Evolutionary conservation across 148 eudicot species (phyloP), one percentile per base, ranked within the genome.

Genomic region (Silene latifolia): DNA sequence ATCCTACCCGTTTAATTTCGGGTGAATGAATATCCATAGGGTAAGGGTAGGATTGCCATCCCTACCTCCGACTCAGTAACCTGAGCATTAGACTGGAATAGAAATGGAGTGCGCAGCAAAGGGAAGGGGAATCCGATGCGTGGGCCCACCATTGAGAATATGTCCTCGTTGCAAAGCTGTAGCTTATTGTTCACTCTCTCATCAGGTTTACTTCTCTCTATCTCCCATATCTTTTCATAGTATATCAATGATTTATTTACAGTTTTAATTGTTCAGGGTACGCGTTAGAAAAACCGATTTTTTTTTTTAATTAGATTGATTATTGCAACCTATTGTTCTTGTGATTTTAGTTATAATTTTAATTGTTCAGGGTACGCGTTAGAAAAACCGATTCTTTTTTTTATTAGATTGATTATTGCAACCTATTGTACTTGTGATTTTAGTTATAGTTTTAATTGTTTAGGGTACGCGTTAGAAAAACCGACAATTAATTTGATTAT

Each of bases 41-140:
- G n/a, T n/a, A n/a, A n/a, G n/a, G n/a, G n/a, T n/a, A n/a, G n/a
- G n/a, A n/a, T n/a, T n/a, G n/a, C n/a, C n/a, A n/a, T n/a, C n/a
- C n/a, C n/a, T n/a, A n/a, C n/a, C n/a, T n/a, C n/a, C n/a, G n/a
- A n/a, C n/a, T n/a, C n/a, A n/a, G 35, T 32, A 4, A 32, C 44
- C 44, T 39, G 56, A 51, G 17, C 56, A 51, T 51, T 51, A 12
- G 56, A 51, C 17, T 5, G 27, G 12, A 65, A 32, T 0, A 21
- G 47, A 68, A 51, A 93, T 94, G 98, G 97, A 94, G 72, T 94
- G 98, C 77, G 93, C 96, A 73, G 97, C 85, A 10, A 90, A 81
- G 77, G 89, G 89, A 19, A 81, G 85, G 17, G 75, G 85, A 10
- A 81, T 63, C 42, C 93, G 79, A 20, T 94, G 98, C 76, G 74